Conservation (phyloP, 768 basidiomycete genomes). For the Boletellus ananiceps region DNA sequence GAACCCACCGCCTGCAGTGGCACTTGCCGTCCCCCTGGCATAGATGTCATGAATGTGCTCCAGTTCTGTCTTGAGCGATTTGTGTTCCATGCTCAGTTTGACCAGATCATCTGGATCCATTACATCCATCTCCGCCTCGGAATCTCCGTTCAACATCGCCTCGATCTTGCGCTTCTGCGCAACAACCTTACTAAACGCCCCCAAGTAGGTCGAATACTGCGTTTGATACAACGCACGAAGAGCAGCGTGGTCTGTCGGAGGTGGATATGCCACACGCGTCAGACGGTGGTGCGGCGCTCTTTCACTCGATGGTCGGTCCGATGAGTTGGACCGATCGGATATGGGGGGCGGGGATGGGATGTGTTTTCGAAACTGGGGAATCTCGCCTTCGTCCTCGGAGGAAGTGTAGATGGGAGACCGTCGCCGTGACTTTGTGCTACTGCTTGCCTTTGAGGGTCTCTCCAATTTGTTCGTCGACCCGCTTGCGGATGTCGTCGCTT, state of each 20-base stretch:
- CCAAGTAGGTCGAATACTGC: constrained; percentile 50
- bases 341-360: constrained; percentile 26
- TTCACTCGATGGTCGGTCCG: constrained; percentile 14
- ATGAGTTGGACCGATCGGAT: constrained; percentile 22
- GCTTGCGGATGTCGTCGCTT: neutral
- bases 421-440: constrained; percentile 40
- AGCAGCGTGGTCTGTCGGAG: constrained; percentile 45
- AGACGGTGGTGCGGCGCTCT: constrained; percentile 21
- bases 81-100: constrained; percentile 42
- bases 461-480: constrained; percentile 16
- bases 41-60: constrained; percentile 44
- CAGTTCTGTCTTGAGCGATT: constrained; percentile 48
- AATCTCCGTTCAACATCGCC: constrained; percentile 49
- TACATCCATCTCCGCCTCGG: constrained; percentile 51
- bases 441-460: constrained; percentile 16
- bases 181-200: constrained; percentile 42
- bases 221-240: constrained; percentile 51
- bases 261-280: constrained; percentile 30
- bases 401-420: constrained; percentile 63
- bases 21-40: constrained; percentile 13
- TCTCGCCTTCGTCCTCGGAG: constrained; percentile 56
- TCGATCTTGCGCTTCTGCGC: constrained; percentile 51
- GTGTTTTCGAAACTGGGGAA: constrained; percentile 26
- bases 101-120: constrained; percentile 51
- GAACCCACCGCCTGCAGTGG: neutral